Base-by-base conservation (phyloP, 805 yeast species). In the Metschnikowia baotianmanensis region DNA sequence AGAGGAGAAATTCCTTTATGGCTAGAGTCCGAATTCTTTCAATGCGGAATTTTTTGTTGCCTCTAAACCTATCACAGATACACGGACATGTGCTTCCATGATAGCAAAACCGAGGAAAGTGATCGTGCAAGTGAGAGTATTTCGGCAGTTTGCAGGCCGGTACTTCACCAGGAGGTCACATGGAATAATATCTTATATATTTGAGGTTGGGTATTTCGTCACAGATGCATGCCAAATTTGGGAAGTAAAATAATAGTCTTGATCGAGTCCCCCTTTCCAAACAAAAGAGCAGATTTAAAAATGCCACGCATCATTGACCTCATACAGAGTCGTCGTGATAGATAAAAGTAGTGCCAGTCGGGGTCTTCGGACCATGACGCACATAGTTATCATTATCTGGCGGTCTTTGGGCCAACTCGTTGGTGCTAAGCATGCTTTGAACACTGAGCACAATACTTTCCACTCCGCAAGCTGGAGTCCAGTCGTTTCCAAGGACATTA, bases 391-490 rank as follows among this genome's bases (percentile, higher is more conserved):
- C 61, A 53, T 83, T 79, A 45, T 74, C 88, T 2, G 74, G 74
- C 0, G 91, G 91, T 36, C 82, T 63, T 46, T 74, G 70, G 23
- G 58, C 47, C 10, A 57, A 42, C 0, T 51, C 51, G 50, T 83
- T 83, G 3, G 76, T 70, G 9, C 67, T 68, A 30, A 83, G 58
- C 80, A 83, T 77, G 27, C 84, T 77, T 51, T 84, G 89, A 16
- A 83, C 58, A 11, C 88, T 80, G 18, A 84, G 41, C 9, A 74
- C 57, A 0, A 77, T 59, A 1, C 76, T 63, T 28, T 70, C 71
- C 1, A 79, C 58, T 0, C 76, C 66, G 45, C 79, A 78, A 0
- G 80, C 81, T 0, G 87, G 86, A 0, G 84, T 69, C 87, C 87
- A 82, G 30, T 74, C 83, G 15, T 71, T 71, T 2, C 84, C 87